Evolutionary conservation across 352 stramenopile genomes (phyloP).

Genomic region (Phytopythium aichiense): DNA sequence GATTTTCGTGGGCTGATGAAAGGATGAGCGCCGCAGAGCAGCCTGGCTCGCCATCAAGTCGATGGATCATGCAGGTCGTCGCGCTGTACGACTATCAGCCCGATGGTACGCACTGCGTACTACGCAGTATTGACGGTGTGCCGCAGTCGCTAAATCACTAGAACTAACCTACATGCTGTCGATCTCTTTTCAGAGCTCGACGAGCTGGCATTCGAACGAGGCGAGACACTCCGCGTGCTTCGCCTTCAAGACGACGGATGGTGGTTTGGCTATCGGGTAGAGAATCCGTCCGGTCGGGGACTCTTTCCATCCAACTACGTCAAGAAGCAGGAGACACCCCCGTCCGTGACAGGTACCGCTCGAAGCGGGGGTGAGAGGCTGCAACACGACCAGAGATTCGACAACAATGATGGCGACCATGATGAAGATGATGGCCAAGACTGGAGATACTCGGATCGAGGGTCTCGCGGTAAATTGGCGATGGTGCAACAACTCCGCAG

Average conservation of each 20-base stretch:
- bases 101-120: slow-evolving; percentile 42
- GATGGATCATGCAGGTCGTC: slow-evolving; percentile 45
- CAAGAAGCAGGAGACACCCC: slow-evolving; percentile 23
- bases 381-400: slow-evolving; percentile 1
- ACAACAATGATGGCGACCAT: neutral
- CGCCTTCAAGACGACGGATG: slow-evolving; percentile 57
- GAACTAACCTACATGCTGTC: neutral
- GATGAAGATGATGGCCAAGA: neutral
- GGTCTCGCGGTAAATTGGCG: neutral
- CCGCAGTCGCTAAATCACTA: too few relatives aligned
- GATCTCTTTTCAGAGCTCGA: slow-evolving; percentile 37
- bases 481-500: neutral
- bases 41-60: neutral
- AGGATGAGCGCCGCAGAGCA: neutral
- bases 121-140: too few relatives aligned
- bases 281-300: slow-evolving; percentile 22
- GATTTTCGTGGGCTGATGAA: neutral
- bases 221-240: slow-evolving; percentile 41
- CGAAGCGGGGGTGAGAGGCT: neutral
- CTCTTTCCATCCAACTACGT: slow-evolving; percentile 76
- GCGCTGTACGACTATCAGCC: slow-evolving; percentile 65
- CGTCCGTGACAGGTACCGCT: neutral
- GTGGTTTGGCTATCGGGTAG: slow-evolving; percentile 44
- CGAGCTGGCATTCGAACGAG: slow-evolving; percentile 44
- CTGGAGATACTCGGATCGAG: neutral